Conservation (phyloP, 257 asterid species). For the Nicotiana undulata region DNA sequence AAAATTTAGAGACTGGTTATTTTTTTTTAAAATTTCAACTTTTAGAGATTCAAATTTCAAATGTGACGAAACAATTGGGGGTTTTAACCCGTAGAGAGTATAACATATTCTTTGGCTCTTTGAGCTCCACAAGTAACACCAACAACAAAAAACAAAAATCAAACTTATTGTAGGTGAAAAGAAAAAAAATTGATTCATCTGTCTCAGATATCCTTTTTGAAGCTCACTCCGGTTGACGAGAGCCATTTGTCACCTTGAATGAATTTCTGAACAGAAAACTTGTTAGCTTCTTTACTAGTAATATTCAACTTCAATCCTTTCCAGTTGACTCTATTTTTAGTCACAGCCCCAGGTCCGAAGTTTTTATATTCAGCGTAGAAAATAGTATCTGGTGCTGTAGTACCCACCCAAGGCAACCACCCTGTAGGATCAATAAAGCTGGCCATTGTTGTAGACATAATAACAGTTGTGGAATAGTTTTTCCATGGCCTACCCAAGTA, state of each 20-base stretch:
- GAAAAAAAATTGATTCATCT: not conserved
- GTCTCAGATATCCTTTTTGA: conserved; percentile 10
- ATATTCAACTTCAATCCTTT: conserved; percentile 19
- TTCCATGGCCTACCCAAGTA: conserved; percentile 39
- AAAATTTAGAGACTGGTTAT: too few relatives aligned
- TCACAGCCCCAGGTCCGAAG: conserved; percentile 18
- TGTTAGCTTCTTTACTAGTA: not conserved
- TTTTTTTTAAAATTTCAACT: too few relatives aligned
- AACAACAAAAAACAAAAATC: not conserved
- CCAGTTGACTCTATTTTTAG: conserved; percentile 23
- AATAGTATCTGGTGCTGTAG: conserved; percentile 21
- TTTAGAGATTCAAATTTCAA: too few relatives aligned
- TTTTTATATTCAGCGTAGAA: conserved; percentile 25
- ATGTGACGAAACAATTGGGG: not conserved
- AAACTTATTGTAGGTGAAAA: not conserved
- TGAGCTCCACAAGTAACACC: not conserved
- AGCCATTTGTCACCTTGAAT: conserved; percentile 30
- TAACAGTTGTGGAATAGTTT: conserved; percentile 22
- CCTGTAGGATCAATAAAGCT: conserved; percentile 29
- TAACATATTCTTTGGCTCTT: not conserved
- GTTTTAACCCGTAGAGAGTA: not conserved
- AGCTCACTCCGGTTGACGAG: conserved; percentile 9
- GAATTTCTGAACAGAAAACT: conserved; percentile 16
- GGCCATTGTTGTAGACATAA: not conserved
- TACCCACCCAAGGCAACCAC: conserved; percentile 27